Base-by-base conservation (phyloP, 768 basidiomycete species). In the Cytidiella melzeri region DNA sequence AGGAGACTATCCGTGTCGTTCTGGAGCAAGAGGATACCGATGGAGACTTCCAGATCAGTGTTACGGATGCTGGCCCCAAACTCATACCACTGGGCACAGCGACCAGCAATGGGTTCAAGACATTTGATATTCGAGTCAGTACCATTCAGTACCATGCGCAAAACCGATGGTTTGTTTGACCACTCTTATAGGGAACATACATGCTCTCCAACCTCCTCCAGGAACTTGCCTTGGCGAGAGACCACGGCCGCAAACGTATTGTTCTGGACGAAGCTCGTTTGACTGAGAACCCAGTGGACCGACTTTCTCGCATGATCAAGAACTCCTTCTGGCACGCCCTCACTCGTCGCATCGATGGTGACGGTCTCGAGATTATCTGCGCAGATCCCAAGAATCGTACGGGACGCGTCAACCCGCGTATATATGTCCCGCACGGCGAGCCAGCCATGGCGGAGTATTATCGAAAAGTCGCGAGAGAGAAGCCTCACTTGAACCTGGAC, bases 181-280 rank as follows among this genome's bases (percentile, higher is more conserved):
- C n/a, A 34, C 12, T 12, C 52, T 46, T 59, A 13, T 62, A 94
- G 87, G 95, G 96, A 37, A 97, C 88, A n/a, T 99, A 98, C 69
- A 98, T 97, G 95, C 75, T 99, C 41, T 97, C 95, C 11, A 98
- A 97, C 68, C 80, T 99, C 21, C 76, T 99, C n/a, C 95, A 99
- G 73, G 95, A 99, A 65, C 84, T 99, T 41, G 95, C 95, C 2
- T 81, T 98, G 19, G 95, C 96, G 5, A 83, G 92, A 7, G 95
- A 98, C 63, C 93, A 95, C 67, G 86, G 87, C 55, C 77, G 93
- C 49, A 95, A 95, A 69, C 87, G 92, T 6, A 96, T 99, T 62
- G 92, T 99, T 18, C 83, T 99, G n/a, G 96, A 99, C 58, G 96
- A 99, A 67, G 84, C 92, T n/a, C 87, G 95, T 54, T 75, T 99